Evolutionary conservation across 805 yeast species (phyloP), one percentile per base, ranked within the genome.

Genomic region (Tetrapisispora fleetii): DNA sequence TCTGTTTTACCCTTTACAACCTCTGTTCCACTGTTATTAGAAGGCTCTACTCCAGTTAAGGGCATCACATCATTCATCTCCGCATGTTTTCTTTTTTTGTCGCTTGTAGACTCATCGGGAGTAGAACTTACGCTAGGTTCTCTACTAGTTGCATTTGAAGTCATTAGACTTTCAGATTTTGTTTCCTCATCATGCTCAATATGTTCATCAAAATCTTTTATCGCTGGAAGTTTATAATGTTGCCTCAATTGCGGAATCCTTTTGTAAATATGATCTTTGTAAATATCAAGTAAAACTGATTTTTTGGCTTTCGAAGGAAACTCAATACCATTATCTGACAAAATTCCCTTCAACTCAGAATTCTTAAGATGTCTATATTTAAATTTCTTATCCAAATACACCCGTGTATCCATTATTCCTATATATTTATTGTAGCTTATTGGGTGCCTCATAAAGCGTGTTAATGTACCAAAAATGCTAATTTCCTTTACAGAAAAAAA

Each of bases 241-340:
- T 60, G 61, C 48, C 77, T 65, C 36, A 77, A 63, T 40, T 64
- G 56, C 0, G 67, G 65, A 2, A 83, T 69, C 11, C 69, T 65
- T 2, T 85, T 80, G 16, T 67, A 68, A 45, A 86, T 67, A 8
- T 80, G 63, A 5, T 69, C 62, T n/a, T 75, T 68, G 65, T 80
- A 86, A n/a, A 83, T 50, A n/a, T 68, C 67, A 1, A 88, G 64
- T 50, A 89, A 71, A 13, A 78, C 80, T 7, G 76, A 67, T 63
- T 91, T 91, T 60, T 81, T 85, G 6, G 89, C 82, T 42, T 75
- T 70, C 1, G 83, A 69, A 0, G 84, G 74, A 59, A 73, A 81
- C 1, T 67, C 63, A n/a, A 90, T 70, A n/a, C 76, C 73, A 59
- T 87, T 76, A 48, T 77, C 81, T 13, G 72, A 65, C 47, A 91